Conservation (phyloP, 345 rosid species). For the Linum trigynum region DNA sequence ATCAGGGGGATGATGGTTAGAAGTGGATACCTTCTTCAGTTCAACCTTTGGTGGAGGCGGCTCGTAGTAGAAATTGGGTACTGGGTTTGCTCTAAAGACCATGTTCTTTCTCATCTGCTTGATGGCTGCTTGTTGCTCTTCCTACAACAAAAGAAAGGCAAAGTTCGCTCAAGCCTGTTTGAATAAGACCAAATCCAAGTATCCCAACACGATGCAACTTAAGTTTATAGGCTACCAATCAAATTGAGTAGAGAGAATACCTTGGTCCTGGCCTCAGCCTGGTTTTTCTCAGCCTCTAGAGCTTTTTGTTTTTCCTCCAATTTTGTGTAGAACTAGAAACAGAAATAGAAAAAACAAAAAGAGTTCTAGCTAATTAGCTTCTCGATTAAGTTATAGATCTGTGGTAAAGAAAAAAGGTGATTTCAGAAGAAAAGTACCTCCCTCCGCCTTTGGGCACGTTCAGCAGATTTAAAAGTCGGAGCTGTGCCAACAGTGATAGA, state of each 20-base stretch:
- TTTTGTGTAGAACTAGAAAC: conserved; percentile 61
- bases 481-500: conserved; percentile 78
- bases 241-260: conserved; percentile 20
- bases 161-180: too few relatives aligned
- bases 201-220: background rate
- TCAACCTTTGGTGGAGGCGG: conserved; percentile 74
- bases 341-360: conserved; percentile 11
- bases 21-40: conserved; percentile 63
- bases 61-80: conserved; percentile 89
- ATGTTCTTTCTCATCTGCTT: conserved; percentile 81
- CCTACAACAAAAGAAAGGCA: conserved; percentile 36
- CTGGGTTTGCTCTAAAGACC: conserved; percentile 78
- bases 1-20: background rate
- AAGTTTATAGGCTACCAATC: background rate
- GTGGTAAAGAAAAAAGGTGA: background rate
- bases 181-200: background rate
- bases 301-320: conserved; percentile 77
- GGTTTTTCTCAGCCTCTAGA: conserved; percentile 63
- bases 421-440: conserved; percentile 42
- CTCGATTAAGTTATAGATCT: background rate
- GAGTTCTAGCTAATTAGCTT: conserved; percentile 6
- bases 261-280: conserved; percentile 71
- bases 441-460: conserved; percentile 83
- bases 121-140: conserved; percentile 90
- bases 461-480: conserved; percentile 68